These are phyloP conservation scores for Lumnitzera littorea DNA, from an alignment of 345 rosid genomes.

Conservation along the genomic window DNA sequence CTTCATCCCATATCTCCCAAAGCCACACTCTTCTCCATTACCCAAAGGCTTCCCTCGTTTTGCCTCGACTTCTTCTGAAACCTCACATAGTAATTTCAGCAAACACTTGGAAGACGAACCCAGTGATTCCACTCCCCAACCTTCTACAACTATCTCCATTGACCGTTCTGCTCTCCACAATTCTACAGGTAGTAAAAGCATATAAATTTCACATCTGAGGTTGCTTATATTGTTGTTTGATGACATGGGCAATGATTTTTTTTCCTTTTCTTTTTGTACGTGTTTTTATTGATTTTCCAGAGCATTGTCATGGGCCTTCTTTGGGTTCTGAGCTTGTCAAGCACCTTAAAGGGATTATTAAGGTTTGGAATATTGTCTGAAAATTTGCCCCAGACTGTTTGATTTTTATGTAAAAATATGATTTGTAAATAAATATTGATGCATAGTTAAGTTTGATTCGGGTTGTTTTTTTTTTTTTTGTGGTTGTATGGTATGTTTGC, in stretches of 20 bases:
- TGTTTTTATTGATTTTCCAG: slow-evolving; percentile 18
- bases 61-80: slow-evolving; percentile 25
- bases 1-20: background rate
- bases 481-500: too few relatives aligned
- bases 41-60: slow-evolving; percentile 15
- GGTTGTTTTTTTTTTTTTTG: too few relatives aligned
- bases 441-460: too few relatives aligned
- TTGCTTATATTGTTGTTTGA: too few relatives aligned
- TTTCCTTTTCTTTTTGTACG: background rate
- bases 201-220: background rate
- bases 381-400: background rate
- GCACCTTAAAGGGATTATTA: slow-evolving; percentile 84
- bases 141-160: slow-evolving; percentile 47
- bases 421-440: too few relatives aligned
- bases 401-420: too few relatives aligned
- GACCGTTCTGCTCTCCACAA: slow-evolving; percentile 67
- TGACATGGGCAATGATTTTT: background rate
- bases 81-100: slow-evolving; percentile 19
- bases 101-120: slow-evolving; percentile 36
- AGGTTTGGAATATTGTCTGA: slow-evolving; percentile 32
- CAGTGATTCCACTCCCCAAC: slow-evolving; percentile 6
- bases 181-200: slow-evolving; percentile 34
- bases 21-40: slow-evolving; percentile 7
- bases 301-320: slow-evolving; percentile 53
- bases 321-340: slow-evolving; percentile 75